Percentiles rank a stretch among this genome's conserved stretches.
These are phyloP conservation scores for Atkinsonella texensis DNA, from an alignment of 2,329 filamentous ascomycete species.

Conservation along the genomic window DNA sequence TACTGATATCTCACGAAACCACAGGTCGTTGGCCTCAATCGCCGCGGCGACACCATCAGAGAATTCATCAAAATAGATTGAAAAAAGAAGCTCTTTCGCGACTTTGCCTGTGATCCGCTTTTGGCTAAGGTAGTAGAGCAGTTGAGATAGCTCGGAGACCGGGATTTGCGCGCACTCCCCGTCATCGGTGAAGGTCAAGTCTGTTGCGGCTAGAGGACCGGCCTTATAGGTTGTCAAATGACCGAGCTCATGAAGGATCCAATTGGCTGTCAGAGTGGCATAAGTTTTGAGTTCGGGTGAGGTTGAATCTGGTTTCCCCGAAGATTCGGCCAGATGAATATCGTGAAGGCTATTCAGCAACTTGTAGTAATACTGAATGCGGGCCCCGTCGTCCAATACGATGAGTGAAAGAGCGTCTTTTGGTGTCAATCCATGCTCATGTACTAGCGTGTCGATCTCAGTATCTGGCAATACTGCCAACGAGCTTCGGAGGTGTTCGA, in stretches of 20 bases:
- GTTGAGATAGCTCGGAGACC: constrained; percentile 34
- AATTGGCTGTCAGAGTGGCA: constrained; percentile 43
- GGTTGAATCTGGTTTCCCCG: constrained; percentile 1
- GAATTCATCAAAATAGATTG: constrained; percentile 36
- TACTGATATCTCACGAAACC: constrained; percentile 39
- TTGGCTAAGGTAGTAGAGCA: constrained; percentile 35
- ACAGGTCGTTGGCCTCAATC: constrained; percentile 35
- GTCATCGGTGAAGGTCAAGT: constrained; percentile 27
- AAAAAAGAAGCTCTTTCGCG: constrained; percentile 45
- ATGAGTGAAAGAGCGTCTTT: constrained; percentile 79
- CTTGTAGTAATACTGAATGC: constrained; percentile 71
- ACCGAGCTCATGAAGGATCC: constrained; percentile 66
- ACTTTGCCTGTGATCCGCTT: constrained; percentile 42
- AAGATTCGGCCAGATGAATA: constrained; percentile 13
- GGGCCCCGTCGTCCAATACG: constrained; percentile 62
- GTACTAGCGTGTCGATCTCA: constrained; percentile 49
- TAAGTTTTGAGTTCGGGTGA: constrained; percentile 21
- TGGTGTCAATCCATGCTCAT: constrained; percentile 53
- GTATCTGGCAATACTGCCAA: constrained; percentile 64
- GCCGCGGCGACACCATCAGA: constrained; percentile 29
- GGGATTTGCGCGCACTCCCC: constrained; percentile 37
- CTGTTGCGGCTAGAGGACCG: constrained; percentile 18
- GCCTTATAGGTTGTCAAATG: constrained; percentile 46
- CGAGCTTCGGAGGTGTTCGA: constrained; percentile 48
- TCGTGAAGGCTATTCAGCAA: constrained; percentile 40